phyloP scores from a whole-genome alignment of 2,329 filamentous ascomycete genomes.

The Cercospora sojina region DNA sequence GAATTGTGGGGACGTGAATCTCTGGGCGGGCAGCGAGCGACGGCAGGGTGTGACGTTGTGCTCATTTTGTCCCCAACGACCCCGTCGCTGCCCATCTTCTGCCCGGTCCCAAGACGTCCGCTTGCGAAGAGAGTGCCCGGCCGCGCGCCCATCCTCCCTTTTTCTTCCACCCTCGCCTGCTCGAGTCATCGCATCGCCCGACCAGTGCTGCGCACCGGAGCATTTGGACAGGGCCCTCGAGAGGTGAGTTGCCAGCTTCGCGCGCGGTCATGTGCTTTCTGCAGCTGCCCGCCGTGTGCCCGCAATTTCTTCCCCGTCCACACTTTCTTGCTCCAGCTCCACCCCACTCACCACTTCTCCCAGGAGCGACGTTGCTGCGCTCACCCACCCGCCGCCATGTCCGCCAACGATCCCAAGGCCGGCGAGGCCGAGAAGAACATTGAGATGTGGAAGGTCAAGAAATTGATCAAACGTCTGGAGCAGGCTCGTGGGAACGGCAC shows the following conservation, averaged over 20 bases:
- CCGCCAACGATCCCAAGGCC: slow-evolving; percentile 70
- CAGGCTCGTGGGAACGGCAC: slow-evolving; percentile 97
- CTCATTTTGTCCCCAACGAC: neutral
- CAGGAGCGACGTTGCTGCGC: slow-evolving; percentile 5
- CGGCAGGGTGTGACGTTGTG: neutral
- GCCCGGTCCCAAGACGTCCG: neutral
- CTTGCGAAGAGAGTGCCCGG: neutral
- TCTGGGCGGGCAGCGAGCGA: neutral
- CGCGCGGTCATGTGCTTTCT: neutral
- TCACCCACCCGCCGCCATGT: slow-evolving; percentile 63
- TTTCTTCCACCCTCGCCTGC: neutral
- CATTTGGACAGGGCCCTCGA: neutral
- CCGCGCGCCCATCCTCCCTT: neutral
- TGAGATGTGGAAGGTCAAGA: slow-evolving; percentile 97
- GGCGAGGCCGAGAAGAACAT: slow-evolving; percentile 98
- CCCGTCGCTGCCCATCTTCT: neutral
- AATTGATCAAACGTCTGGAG: slow-evolving; percentile 98
- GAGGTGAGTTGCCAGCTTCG: slow-evolving; percentile 1
- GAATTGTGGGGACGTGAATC: neutral
- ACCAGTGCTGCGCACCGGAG: neutral
- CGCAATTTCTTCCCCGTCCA: neutral
- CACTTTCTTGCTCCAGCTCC: neutral
- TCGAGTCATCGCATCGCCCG: neutral
- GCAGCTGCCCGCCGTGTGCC: slow-evolving; percentile 1
- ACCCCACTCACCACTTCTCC: neutral